A percentile compares a stretch with the other conserved stretches of the same genome.
phyloP scores from a whole-genome alignment of 495 filamentous ascomycete genomes.

The Aspergillus conjunctus region DNA sequence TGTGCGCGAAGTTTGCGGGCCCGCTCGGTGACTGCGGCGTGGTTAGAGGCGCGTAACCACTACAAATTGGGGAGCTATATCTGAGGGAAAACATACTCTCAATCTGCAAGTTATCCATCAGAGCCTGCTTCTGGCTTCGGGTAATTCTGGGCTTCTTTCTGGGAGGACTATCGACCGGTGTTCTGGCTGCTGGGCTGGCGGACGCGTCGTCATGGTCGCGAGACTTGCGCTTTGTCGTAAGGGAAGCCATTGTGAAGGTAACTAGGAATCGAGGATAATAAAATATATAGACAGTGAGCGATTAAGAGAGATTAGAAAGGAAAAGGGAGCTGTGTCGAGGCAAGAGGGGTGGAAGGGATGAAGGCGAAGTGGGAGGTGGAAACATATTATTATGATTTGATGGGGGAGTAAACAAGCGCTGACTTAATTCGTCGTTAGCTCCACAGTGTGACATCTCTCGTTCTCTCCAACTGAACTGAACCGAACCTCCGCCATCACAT shows the following conservation, averaged over 20 bases:
- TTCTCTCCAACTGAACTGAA: slow-evolving; percentile 14
- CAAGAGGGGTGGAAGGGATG: slow-evolving; percentile 18
- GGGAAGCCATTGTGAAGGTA: slow-evolving; percentile 53
- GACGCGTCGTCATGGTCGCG: slow-evolving; percentile 40
- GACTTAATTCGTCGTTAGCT: slow-evolving; percentile 31
- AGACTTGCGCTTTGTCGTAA: slow-evolving; percentile 62
- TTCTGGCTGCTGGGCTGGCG: slow-evolving; percentile 37
- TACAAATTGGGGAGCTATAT: too few relatives aligned
- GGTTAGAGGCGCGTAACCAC: slow-evolving; percentile 20
- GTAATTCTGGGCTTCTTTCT: slow-evolving; percentile 70
- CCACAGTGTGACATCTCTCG: slow-evolving; percentile 28
- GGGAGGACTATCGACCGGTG: slow-evolving; percentile 58
- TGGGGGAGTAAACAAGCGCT: slow-evolving; percentile 33
- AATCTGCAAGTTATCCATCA: slow-evolving; percentile 90
- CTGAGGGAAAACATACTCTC: slow-evolving; percentile 64
- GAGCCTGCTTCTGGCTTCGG: slow-evolving; percentile 77
- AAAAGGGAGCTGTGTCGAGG: slow-evolving; percentile 5
- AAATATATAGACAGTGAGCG: background rate
- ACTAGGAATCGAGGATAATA: background rate
- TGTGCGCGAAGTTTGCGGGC: slow-evolving; percentile 88
- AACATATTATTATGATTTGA: slow-evolving; percentile 13
- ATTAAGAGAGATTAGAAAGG: background rate
- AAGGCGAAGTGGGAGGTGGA: slow-evolving; percentile 26
- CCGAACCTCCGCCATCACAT: slow-evolving; percentile 14
- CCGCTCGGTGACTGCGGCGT: slow-evolving; percentile 76